Percentiles rank a stretch among this genome's conserved stretches.
phyloP scores from a whole-genome alignment of 257 asterid species.

The Misopates orontium region DNA sequence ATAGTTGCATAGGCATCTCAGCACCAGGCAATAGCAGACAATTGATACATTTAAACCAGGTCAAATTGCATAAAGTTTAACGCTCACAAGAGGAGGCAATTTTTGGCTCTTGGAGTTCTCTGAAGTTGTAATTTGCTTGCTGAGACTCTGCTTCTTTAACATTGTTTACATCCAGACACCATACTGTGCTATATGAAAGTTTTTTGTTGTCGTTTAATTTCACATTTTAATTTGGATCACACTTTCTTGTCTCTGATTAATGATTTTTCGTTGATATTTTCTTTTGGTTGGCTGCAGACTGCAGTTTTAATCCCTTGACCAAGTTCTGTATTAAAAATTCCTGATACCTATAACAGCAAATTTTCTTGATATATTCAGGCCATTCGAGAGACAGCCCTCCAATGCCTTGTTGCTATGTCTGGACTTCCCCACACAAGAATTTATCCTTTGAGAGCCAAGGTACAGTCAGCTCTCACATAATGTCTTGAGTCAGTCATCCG shows the following conservation, averaged over 20 bases:
- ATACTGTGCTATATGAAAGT: no score
- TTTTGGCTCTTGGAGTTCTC: no score
- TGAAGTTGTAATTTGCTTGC: no score
- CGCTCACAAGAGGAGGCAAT: no score
- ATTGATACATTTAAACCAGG: no score
- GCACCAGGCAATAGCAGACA: no score
- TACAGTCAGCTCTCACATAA: constrained; percentile 26
- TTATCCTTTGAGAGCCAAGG: constrained; percentile 79
- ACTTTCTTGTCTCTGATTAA: background rate
- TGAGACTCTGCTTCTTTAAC: no score
- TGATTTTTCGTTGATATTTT: constrained; percentile 4
- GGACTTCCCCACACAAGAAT: constrained; percentile 71
- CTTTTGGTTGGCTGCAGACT: background rate
- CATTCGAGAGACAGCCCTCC: constrained; percentile 83
- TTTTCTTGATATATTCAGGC: constrained; percentile 48
- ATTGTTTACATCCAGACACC: no score
- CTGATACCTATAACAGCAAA: constrained; percentile 23
- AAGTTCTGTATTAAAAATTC: background rate
- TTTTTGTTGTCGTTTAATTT: background rate
- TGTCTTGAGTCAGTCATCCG: background rate
- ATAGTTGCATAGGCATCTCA: no score
- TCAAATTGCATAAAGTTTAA: no score
- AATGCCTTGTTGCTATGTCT: constrained; percentile 84
- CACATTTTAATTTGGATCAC: background rate
- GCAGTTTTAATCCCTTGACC: background rate